These are phyloP conservation scores for Lomentospora prolificans DNA, from an alignment of 2,329 filamentous ascomycete species.

Conservation along the genomic window DNA sequence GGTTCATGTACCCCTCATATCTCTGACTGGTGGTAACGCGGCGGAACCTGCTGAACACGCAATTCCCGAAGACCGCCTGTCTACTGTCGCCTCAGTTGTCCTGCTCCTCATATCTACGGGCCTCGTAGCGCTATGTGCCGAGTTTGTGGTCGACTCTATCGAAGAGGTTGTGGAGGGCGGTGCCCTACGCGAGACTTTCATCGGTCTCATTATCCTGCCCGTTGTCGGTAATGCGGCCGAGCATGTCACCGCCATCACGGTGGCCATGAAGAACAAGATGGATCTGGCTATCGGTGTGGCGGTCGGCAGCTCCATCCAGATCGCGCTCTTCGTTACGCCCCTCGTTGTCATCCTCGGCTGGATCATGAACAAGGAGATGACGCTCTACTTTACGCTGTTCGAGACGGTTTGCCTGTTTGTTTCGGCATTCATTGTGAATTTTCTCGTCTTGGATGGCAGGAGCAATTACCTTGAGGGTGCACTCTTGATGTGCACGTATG, in stretches of 20 bases:
- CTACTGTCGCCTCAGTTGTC: constrained; percentile 47
- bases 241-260: constrained; percentile 61
- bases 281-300: constrained; percentile 64
- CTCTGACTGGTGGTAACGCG: constrained; percentile 20
- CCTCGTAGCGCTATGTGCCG: constrained; percentile 58
- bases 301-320: constrained; percentile 62
- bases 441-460: constrained; percentile 73
- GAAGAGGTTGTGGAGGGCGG: constrained; percentile 48
- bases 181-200: constrained; percentile 54
- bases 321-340: constrained; percentile 61
- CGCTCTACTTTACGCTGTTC: constrained; percentile 78
- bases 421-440: constrained; percentile 78
- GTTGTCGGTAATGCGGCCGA: constrained; percentile 67
- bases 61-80: constrained; percentile 32
- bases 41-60: constrained; percentile 16
- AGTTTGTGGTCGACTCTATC: constrained; percentile 61
- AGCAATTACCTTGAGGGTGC: constrained; percentile 82
- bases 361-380: constrained; percentile 59
- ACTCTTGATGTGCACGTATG: constrained; percentile 54
- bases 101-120: constrained; percentile 54
- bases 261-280: constrained; percentile 68
- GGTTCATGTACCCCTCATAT: constrained; percentile 30
- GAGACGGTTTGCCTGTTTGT: constrained; percentile 74
- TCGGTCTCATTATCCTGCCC: constrained; percentile 62
- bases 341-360: constrained; percentile 64